Conservation (phyloP, 257 asterid species). For the Petunia axillaris region DNA sequence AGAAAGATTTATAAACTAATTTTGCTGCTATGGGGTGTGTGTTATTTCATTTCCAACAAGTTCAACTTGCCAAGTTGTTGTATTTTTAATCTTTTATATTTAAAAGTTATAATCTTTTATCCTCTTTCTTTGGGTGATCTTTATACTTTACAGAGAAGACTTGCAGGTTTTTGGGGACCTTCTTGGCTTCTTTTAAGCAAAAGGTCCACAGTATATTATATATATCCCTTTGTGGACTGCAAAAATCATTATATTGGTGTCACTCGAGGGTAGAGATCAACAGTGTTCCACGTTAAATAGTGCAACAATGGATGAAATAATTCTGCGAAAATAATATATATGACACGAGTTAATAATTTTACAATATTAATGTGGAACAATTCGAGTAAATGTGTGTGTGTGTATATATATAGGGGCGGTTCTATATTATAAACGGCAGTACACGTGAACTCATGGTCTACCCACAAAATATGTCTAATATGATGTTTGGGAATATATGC, state of each 20-base stretch:
- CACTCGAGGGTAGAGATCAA: too few species aligned
- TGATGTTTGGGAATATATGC: too few species aligned
- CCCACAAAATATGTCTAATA: too few species aligned
- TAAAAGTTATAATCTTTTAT: not conserved
- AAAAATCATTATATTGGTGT: not conserved
- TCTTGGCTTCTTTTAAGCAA: not conserved
- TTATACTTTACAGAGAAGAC: not conserved
- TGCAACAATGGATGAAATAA: too few species aligned
- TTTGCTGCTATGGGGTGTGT: not conserved
- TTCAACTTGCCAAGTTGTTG: conserved; percentile 17
- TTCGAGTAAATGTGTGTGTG: too few species aligned
- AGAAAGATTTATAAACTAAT: not conserved
- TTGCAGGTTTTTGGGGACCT: not conserved
- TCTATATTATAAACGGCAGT: too few species aligned
- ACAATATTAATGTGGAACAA: too few species aligned
- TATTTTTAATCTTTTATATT: not conserved
- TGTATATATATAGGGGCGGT: too few species aligned
- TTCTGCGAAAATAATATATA: too few species aligned
- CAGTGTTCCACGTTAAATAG: too few species aligned
- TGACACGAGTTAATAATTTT: too few species aligned
- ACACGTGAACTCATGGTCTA: too few species aligned
- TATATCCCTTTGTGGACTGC: not conserved
- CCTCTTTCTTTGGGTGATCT: not conserved
- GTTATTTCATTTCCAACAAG: conserved; percentile 1
- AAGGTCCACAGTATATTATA: not conserved